Evolutionary conservation across 495 filamentous ascomycete genomes (phyloP), one percentile per base, ranked within the genome.

Genomic region (Lepraria neglecta): DNA sequence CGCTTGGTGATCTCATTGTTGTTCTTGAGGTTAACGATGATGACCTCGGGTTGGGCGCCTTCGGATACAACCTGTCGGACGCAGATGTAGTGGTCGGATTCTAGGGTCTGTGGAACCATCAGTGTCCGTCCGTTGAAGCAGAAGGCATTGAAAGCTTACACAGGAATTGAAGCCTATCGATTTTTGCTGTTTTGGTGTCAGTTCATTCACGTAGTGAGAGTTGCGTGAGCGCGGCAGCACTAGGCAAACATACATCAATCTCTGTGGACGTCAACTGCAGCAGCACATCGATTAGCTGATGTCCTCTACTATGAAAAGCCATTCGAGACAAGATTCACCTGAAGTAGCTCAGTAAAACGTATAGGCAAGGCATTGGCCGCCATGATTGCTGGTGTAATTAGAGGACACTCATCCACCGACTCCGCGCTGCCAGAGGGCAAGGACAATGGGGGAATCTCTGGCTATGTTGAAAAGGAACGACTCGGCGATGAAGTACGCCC

Each of bases 151-250:
- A 57, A 42, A 30, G 78, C 91, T 83, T 81, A 97, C 92, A 78
- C 92, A 97, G 74, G 88, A 88, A 73, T 95, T 95, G 80, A 97
- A 99, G 69, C 91, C 89, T 81, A 99, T 95, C 60, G 92, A 88
- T 59, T 78, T 71, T 74, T 80, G 82, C 88, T 92, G 68, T 69
- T 65, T 54, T 47, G 27, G 70, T 53, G 75, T 81, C 67, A 84
- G 82, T 68, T 70, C 30, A 24, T 38, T 27, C 19, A 27, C 45
- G 40, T 9, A 51, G 46, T 59, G 33, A 43, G 46, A 53, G 21
- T 24, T 45, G 27, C 45, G 24, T 38, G 45, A 53, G 68, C 60
- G 59, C 64, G 67, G 67, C 66, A 65, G 59, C 21, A 40, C 56
- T 60, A 38, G 54, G 53, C 61, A 61, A 65, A 82, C 87, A 71